Evolutionary conservation across 257 asterid species (phyloP).

Genomic region (Rehmannia glutinosa): DNA sequence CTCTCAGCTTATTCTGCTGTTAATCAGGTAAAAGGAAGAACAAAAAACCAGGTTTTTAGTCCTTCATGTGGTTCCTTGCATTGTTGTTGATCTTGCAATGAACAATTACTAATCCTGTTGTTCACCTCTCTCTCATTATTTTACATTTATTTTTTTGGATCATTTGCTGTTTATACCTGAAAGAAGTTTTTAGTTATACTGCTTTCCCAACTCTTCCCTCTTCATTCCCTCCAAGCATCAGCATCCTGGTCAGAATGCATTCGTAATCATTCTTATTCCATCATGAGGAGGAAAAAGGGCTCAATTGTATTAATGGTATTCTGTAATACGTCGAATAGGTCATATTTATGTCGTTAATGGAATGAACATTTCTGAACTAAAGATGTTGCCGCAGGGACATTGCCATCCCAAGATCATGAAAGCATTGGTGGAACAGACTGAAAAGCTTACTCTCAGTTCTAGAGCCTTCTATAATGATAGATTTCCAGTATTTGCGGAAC

Average conservation of each 20-base stretch:
- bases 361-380: neutral
- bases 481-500: conserved; percentile 80
- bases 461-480: conserved; percentile 86
- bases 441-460: conserved; percentile 91
- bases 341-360: neutral
- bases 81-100: too few relatives aligned
- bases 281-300: neutral
- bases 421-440: conserved; percentile 77
- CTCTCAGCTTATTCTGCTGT: conserved; percentile 96
- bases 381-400: conserved; percentile 67
- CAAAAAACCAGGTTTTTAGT: neutral
- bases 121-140: too few relatives aligned
- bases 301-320: neutral
- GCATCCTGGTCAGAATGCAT: neutral
- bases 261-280: neutral
- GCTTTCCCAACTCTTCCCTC: too few relatives aligned
- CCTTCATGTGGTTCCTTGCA: too few relatives aligned
- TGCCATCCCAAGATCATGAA: conserved; percentile 91
- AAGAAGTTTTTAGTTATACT: too few relatives aligned
- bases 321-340: neutral
- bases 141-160: too few relatives aligned
- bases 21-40: conserved; percentile 61
- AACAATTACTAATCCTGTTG: too few relatives aligned
- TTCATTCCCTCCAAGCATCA: too few relatives aligned
- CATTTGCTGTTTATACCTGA: too few relatives aligned